phyloP scores from a whole-genome alignment of 345 rosid genomes.

The Dovyalis caffra region DNA sequence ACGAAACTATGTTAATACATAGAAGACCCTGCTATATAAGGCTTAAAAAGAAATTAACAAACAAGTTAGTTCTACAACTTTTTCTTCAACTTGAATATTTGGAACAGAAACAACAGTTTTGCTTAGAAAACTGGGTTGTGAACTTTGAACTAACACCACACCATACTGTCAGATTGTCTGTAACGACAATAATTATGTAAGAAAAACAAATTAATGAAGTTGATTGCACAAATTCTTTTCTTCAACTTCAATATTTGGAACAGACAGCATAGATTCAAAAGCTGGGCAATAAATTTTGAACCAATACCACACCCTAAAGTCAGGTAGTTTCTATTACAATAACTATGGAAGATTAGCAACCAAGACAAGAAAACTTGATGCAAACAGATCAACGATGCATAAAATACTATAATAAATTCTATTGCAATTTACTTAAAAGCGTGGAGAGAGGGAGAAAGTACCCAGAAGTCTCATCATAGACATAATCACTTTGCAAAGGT shows the following conservation, averaged over 20 bases:
- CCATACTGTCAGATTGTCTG: background rate
- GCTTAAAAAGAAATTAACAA: background rate
- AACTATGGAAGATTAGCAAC: background rate
- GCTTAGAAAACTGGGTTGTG: background rate
- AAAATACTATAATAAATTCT: background rate
- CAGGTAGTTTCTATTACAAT: background rate
- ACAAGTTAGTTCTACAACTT: background rate
- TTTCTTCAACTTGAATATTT: background rate
- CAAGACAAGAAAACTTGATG: background rate
- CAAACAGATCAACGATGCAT: background rate
- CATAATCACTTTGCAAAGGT: conserved; percentile 59
- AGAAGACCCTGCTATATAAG: background rate
- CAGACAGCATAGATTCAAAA: background rate
- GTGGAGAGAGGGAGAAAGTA: conserved; percentile 22
- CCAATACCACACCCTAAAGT: background rate
- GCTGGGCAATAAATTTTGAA: background rate
- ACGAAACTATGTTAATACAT: background rate
- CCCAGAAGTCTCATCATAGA: conserved; percentile 92
- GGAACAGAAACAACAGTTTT: background rate
- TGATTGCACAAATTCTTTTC: background rate
- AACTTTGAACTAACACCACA: background rate
- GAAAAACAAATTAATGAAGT: background rate
- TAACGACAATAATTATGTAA: background rate
- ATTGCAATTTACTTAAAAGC: background rate
- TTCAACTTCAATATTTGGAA: background rate